Evolutionary conservation across 1,139 yeast genomes (phyloP).

Genomic region (Hansenula lynferdii): DNA sequence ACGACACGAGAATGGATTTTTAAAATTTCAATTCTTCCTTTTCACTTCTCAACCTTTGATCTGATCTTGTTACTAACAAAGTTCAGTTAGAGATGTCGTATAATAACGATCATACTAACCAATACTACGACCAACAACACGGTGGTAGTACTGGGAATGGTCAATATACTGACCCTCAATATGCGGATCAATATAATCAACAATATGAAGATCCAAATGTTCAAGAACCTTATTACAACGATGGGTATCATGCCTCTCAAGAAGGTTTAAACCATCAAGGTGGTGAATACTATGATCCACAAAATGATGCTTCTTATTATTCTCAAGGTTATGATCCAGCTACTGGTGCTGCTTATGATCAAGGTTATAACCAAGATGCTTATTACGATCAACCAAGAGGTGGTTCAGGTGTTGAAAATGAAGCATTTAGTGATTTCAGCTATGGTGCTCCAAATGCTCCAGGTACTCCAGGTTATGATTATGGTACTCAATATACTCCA

Average conservation of each 20-base stretch:
- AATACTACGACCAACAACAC: conserved; percentile 25
- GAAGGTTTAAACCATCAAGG: conserved; percentile 24
- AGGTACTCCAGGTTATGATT: conserved; percentile 72
- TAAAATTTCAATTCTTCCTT: no score
- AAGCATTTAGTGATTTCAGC: conserved; percentile 74
- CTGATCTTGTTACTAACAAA: conserved; percentile 1
- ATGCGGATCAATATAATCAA: conserved; percentile 20
- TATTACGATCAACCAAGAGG: conserved; percentile 47
- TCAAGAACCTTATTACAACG: conserved; percentile 25
- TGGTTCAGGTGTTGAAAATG: conserved; percentile 44
- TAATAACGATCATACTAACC: conserved; percentile 19
- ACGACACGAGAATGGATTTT: not conserved
- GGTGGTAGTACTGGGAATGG: conserved; percentile 12
- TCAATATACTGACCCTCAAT: conserved; percentile 17
- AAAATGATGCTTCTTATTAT: conserved; percentile 25
- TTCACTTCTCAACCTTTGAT: not conserved
- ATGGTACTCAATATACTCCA: conserved; percentile 74
- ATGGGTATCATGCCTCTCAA: conserved; percentile 24
- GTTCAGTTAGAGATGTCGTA: conserved; percentile 12
- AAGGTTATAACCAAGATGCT: conserved; percentile 48
- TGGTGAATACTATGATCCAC: conserved; percentile 26
- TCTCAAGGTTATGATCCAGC: conserved; percentile 22
- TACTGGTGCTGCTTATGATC: conserved; percentile 20
- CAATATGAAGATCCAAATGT: conserved; percentile 23
- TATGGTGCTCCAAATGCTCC: conserved; percentile 50